These are phyloP conservation scores for Paramecium sexaurelia DNA, from an alignment of 73 alveolate species.

Conservation along the genomic window DNA sequence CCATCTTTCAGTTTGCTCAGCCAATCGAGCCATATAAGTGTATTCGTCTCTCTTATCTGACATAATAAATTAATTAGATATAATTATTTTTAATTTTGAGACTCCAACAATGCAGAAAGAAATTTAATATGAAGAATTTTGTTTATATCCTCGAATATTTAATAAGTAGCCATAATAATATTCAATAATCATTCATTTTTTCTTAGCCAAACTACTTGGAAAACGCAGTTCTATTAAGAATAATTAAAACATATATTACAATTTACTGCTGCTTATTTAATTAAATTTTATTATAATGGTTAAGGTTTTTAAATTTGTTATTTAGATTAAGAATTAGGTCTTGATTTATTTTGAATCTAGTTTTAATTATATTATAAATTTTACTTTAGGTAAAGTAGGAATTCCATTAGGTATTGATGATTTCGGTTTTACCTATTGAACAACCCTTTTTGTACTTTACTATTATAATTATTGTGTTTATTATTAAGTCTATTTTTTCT, in stretches of 20 bases:
- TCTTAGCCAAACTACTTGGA: not conserved
- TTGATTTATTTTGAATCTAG: not conserved
- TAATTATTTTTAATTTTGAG: not conserved
- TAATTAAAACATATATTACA: not conserved
- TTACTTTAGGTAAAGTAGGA: slow-evolving; percentile 36
- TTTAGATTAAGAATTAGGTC: slow-evolving; percentile 12
- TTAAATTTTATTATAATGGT: not conserved
- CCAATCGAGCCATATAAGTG: slow-evolving; percentile 68
- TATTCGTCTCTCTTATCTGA: slow-evolving; percentile 68
- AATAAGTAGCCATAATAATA: not conserved
- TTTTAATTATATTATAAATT: not conserved
- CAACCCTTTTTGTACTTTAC: not conserved
- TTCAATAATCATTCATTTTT: not conserved
- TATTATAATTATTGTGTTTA: not conserved
- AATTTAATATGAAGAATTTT: not conserved
- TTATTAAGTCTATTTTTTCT: not conserved
- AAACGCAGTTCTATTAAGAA: not conserved
- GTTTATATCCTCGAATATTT: not conserved
- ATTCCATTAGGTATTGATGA: not conserved
- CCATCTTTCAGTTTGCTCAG: slow-evolving; percentile 71
- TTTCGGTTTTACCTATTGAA: not conserved
- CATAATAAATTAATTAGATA: not conserved
- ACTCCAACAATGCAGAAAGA: no score
- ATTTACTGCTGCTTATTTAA: not conserved
- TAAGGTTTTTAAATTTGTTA: not conserved